Evolutionary conservation across 2,329 filamentous ascomycete species (phyloP), one percentile per base, ranked within the genome.

Genomic region (Colletotrichum agaves): DNA sequence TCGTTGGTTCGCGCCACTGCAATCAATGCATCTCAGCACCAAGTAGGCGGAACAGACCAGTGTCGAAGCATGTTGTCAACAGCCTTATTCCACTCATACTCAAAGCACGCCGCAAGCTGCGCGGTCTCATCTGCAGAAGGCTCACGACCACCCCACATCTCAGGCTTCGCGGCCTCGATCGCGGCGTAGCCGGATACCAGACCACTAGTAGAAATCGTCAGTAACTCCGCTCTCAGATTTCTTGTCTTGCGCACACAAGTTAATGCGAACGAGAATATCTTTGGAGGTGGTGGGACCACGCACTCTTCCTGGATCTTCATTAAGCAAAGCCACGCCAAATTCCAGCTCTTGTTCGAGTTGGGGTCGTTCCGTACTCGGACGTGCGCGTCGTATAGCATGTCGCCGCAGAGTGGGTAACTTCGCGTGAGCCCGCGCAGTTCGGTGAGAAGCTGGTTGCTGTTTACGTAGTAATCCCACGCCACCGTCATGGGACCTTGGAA

Each of bases 401-500:
- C 87, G 12, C 85, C 87, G 71, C 87, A 87, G 75, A 93, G 89
- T 0, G 91, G 90, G 72, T 91, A 93, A 72, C 86, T 87, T 15
- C 82, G 83, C 1, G 90, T 93, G 23, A 93, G 78, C 23, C 87
- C 87, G 19, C 90, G 83, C n/a, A 93, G 84, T 74, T 93, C 91
- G 41, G 84, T 88, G 23, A 93, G 82, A 17, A 93, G 81, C 73
- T 91, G 88, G 77, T 92, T 87, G 67, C 87, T 91, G 67, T 85
- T 86, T 70, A 93, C 90, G 73, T 93, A 93, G 79, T 92, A 85
- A 1, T 84, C 81, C 90, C 91, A 93, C 2, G 91, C 91, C 3
- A 84, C 78, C 3, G 90, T 91, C 88, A 93, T 91, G 11, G 90
- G 88, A 5, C 78, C 79, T 74, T 87, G 85, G 70, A 88, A 86